These are phyloP conservation scores for Fusarium humuli DNA, from an alignment of 2,329 filamentous ascomycete species.

Conservation along the genomic window DNA sequence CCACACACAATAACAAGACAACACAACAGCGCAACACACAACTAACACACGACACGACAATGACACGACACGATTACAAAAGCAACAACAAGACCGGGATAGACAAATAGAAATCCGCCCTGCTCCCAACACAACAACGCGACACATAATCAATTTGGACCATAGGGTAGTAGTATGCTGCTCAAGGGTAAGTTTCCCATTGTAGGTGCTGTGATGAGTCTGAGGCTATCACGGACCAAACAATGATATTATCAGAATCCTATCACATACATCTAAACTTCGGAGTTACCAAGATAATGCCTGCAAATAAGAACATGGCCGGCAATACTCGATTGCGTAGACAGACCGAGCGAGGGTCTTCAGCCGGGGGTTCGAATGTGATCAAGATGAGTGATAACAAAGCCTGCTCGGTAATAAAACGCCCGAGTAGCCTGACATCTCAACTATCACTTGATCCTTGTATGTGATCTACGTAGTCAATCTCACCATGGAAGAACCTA, in stretches of 20 bases:
- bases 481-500: constrained; percentile 6
- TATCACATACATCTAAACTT: background rate
- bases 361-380: constrained; percentile 14
- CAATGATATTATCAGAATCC: background rate
- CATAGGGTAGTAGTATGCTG: constrained; percentile 25
- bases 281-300: constrained; percentile 20
- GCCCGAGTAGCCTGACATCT: constrained; percentile 22
- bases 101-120: constrained; percentile 21
- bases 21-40: constrained; percentile 43
- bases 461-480: constrained; percentile 31
- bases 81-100: constrained; percentile 34
- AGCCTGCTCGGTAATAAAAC: constrained; percentile 4
- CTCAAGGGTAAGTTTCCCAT: background rate
- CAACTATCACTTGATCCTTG: constrained; percentile 27
- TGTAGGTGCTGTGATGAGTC: background rate
- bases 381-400: constrained; percentile 9
- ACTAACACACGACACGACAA: constrained; percentile 42
- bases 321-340: constrained; percentile 7
- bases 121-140: constrained; percentile 34
- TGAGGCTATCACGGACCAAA: constrained; percentile 5
- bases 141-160: constrained; percentile 28
- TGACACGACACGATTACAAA: constrained; percentile 38
- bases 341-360: constrained; percentile 2
- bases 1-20: constrained; percentile 42
- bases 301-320: constrained; percentile 8